Base-by-base conservation (phyloP, 2,329 filamentous ascomycete genomes). In the Allantophomopsis lycopodina region DNA sequence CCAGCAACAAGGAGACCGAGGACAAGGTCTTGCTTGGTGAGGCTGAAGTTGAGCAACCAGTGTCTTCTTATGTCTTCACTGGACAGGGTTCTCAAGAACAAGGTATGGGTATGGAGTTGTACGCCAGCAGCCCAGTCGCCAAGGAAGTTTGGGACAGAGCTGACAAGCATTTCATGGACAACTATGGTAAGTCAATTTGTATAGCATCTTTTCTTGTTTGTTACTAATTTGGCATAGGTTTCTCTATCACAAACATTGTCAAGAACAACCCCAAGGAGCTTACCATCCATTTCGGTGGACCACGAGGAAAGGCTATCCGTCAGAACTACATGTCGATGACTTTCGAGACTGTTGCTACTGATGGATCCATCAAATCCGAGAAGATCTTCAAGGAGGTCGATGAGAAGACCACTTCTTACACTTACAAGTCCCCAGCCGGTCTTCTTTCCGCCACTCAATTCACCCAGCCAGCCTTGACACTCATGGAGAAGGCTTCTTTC, bases 251-350 rank as follows among this genome's bases (percentile, higher is more conserved):
- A 57, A 88, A 96, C 63, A 98, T 98, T 55, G 91, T 98, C 61
- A 93, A 87, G 72, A 98, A 96, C 70, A 98, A 98, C 65, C 91
- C 91, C 47, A 95, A 95, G 71, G 91, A 96, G 65, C 79, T 98
- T 40, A 98, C 93, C 5, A 85, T 98, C 48, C 84, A 98, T 69
- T 98, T 98, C 56, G 91, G 93, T 66, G 91, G 91, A 37, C 87
- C 91, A 45, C 83, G 86, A 43, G 91, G 91, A 57, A 98, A 96
- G 67, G 87, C 86, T 38, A 98, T 98, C 52, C 86, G 91, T 46
- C 83, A 94, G 57, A 98, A 98, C 65, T 98, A 98, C 70, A 96
- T 96, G 83, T 80, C 89, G 44, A 98, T 98, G 91, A 96, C 89
- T 36, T 98, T 96, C 62, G 91, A 98, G 68, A 93, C 89, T n/a